Base-by-base conservation (phyloP, 208 protist species). In the Leishmania tarentolae region DNA sequence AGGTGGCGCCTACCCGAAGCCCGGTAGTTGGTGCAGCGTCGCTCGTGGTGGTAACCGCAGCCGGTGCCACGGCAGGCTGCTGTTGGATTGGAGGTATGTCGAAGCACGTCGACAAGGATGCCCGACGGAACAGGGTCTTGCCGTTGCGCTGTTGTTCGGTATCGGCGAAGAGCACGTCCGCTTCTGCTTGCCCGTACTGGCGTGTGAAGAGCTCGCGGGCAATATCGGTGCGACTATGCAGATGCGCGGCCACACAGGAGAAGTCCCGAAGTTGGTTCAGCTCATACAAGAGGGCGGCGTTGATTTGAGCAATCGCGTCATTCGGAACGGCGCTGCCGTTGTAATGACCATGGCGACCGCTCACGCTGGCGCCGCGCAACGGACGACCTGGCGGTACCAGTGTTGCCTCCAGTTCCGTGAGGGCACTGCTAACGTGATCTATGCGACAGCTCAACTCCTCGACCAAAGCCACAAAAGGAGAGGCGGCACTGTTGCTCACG, bases 171-270 rank as follows among this genome's bases (percentile, higher is more conserved):
- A 96, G 79, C 11, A 92, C 83, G 47, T 91, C 87, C n/a, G 93
- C 88, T 74, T 96, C 93, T 24, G 80, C 86, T 42, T 90, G 75
- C 61, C 93, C 91, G 83, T 94, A 96, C 40, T 88, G 85, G 3
- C 90, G 88, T 28, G 86, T 87, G 80, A 96, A 94, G 65, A 90
- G 79, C 75, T 90, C 84, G 63, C 93, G 86, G 2, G 89, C 90
- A 17, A 69, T 79, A 72, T 92, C 82, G 53, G 84, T 84, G 71
- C 90, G 89, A 13, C 81, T 79, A 79, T 96, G 91, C 61, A 94
- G 85, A 47, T 88, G 84, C 52, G 87, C 85, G 13, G 89, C 86
- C 81, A 90, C 87, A 69, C 83, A 84, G 15, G 91, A 90, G 46
- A 92, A 82, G 77, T 90, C 85, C 52, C 88, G 79, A 69, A 96